Evolutionary conservation across 371 early-diverging fungal genomes (phyloP), one percentile per base, ranked within the genome.

Genomic region (Rhizopus microsporus): DNA sequence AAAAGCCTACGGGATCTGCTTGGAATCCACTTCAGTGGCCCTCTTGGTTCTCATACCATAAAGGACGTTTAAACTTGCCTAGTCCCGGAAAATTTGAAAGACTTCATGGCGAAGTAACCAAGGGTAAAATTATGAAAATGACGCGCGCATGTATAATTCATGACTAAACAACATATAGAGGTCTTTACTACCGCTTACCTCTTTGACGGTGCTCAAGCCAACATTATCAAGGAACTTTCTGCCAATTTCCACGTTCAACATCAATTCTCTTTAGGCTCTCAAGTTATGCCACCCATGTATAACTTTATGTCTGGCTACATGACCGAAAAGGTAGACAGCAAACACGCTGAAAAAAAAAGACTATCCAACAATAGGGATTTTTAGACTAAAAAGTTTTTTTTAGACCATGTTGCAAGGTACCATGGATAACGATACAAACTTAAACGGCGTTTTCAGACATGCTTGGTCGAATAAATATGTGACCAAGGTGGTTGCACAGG

Each of bases 201-300:
- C 64, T 93, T 97, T 69, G 97, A 98, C 62, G 99, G 99, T 60
- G 97, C 91, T 33, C 92, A 93, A 63, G 91, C 95, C 56, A 96
- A 97, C 67, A 84, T 97, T 63, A 86, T 90, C 43, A 94, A 94
- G 69, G 84, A 91, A 44, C 80, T 95, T 69, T 93, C 93, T 50
- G 92, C 81, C 57, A 92, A 91, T 79, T 95, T 98, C 82, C 96
- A 96, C 67, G 92, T 94, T 47, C 85, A 89, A 54, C 98, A 98
- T 81, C 87, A 91, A 43, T 89, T 97, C 75, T 82, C 88, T 39
- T 88, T 96, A 72, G 97, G 94, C 4, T 86, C 93, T 50, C 82
- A 89, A 43, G 84, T 84, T 32, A 78, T 82, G 58, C 97, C 97
- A 35, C 88, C 94, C 15, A 79, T 80, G 72, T 97, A 96, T 77